Evolutionary conservation across 2,329 filamentous ascomycete genomes (phyloP).

Genomic region (Fusarium compactum): DNA sequence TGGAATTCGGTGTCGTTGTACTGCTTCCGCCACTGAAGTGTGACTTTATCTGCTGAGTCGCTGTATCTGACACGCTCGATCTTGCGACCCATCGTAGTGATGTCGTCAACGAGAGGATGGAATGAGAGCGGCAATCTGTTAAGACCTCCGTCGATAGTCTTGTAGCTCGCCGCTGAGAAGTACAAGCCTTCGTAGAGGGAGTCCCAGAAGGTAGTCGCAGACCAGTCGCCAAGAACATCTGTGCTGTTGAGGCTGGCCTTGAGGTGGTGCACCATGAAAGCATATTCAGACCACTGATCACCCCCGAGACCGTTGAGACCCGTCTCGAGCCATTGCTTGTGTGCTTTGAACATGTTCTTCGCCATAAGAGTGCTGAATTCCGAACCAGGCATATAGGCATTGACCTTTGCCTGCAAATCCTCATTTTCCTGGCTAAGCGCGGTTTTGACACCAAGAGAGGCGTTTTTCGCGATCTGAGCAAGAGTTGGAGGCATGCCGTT

Average conservation of each 20-base stretch:
- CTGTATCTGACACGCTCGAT: conserved; percentile 8
- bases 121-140: background rate
- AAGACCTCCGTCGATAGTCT: conserved; percentile 1
- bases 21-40: background rate
- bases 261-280: conserved; percentile 19
- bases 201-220: background rate
- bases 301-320: conserved; percentile 3
- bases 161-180: conserved; percentile 8
- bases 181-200: background rate
- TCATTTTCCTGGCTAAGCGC: fast-evolving
- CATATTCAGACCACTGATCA: conserved; percentile 15
- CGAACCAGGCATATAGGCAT: background rate
- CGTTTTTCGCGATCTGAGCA: background rate
- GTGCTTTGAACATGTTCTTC: conserved; percentile 19
- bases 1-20: conserved; percentile 18
- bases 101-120: conserved; percentile 6
- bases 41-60: background rate
- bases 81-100: conserved; percentile 9
- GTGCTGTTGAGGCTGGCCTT: conserved; percentile 13
- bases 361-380: conserved; percentile 20
- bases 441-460: background rate
- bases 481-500: conserved; percentile 2
- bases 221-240: conserved; percentile 4
- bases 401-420: background rate
- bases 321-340: conserved; percentile 22